A percentile compares a stretch with the other conserved stretches of the same genome.
These are phyloP conservation scores for Trebouxiophyceae sp. DNA, from an alignment of 163 green algal genomes.

Conservation along the genomic window DNA sequence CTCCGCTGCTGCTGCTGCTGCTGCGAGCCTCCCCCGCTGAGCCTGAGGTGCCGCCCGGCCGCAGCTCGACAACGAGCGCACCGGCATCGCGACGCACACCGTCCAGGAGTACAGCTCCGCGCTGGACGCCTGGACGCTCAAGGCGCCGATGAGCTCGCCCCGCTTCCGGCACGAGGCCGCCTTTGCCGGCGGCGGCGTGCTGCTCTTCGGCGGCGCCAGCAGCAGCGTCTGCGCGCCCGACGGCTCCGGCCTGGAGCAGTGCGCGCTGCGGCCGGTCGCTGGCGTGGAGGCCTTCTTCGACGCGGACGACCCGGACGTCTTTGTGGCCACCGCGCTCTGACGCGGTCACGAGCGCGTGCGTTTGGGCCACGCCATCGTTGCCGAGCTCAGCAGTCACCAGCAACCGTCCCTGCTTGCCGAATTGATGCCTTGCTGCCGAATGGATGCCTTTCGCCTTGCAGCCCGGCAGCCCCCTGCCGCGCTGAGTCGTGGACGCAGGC, in stretches of 20 bases:
- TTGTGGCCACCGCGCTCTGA: neutral
- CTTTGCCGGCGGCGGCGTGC: neutral
- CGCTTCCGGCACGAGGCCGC: neutral
- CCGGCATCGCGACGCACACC: slow-evolving; percentile 2
- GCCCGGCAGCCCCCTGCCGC: no score
- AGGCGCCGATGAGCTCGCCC: slow-evolving; percentile 1
- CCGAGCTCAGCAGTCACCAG: no score
- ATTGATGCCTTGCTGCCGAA: no score
- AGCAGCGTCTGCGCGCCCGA: neutral
- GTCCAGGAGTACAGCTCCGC: neutral
- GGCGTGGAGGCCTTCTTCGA: neutral
- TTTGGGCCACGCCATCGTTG: no score
- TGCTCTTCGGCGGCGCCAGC: neutral
- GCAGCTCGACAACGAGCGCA: neutral
- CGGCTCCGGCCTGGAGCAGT: neutral
- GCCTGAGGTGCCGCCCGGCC: neutral
- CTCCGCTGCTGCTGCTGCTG: neutral
- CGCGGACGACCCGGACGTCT: slow-evolving; percentile 4
- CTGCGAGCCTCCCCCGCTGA: neutral
- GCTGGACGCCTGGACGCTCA: neutral
- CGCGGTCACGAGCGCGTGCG: no score
- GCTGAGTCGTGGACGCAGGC: no score
- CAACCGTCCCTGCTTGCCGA: no score
- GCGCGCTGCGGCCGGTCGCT: neutral
- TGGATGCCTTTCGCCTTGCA: no score